Percentiles rank a stretch among this genome's conserved stretches.
phyloP scores from a whole-genome alignment of 257 asterid genomes.

The Solanum infundibuliforme region DNA sequence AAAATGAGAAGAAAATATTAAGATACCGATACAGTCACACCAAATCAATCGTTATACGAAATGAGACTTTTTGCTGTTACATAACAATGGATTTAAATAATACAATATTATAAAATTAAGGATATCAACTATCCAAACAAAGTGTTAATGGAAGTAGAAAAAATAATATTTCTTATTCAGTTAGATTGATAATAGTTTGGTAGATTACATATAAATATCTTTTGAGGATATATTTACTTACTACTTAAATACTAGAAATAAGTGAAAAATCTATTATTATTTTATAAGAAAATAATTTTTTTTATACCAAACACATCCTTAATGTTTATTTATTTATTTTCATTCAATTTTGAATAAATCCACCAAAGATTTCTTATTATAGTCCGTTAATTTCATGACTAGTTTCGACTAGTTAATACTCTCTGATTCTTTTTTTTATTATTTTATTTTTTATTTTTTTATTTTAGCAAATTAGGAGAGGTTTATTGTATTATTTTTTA shows the following conservation, averaged over 20 bases:
- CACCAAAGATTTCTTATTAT: not conserved
- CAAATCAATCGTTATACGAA: not conserved
- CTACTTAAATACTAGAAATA: not conserved
- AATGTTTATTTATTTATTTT: not conserved
- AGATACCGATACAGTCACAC: rapidly evolving
- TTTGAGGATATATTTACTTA: not conserved
- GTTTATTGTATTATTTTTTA: too few species aligned
- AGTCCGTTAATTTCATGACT: not conserved
- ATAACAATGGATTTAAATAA: not conserved
- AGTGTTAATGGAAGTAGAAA: not conserved
- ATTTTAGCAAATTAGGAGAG: too few species aligned
- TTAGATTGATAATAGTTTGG: not conserved
- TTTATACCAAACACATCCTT: not conserved
- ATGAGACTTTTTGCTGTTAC: not conserved
- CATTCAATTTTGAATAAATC: not conserved
- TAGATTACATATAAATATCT: not conserved
- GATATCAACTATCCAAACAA: not conserved
- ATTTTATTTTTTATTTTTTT: not conserved
- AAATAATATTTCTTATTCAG: not conserved
- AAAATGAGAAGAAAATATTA: not conserved
- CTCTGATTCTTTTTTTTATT: not conserved
- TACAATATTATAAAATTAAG: too few species aligned
- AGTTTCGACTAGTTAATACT: not conserved
- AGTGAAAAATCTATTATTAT: not conserved
- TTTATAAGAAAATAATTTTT: not conserved